phyloP scores from a whole-genome alignment of 306 rosid species.

The Castanopsis chinensis region DNA sequence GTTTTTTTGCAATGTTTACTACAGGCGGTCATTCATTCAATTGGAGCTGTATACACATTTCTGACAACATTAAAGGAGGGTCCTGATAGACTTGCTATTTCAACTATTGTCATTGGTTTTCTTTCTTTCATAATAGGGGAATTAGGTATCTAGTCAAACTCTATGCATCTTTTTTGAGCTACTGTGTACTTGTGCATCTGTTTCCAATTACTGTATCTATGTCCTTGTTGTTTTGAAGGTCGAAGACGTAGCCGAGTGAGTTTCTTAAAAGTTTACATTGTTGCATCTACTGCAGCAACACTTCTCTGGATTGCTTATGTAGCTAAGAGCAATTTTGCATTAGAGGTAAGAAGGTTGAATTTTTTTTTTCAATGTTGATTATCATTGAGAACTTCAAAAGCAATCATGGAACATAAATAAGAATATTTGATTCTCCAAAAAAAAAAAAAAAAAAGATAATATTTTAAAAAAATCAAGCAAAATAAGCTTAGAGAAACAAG shows the following conservation, averaged over 20 bases:
- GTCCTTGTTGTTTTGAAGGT: slow-evolving; percentile 46
- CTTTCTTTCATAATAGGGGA: slow-evolving; percentile 52
- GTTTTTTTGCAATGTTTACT: slow-evolving; percentile 7
- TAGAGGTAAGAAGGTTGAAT: slow-evolving; percentile 48
- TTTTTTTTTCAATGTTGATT: background rate
- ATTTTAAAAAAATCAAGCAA: too few relatives aligned
- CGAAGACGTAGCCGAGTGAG: slow-evolving; percentile 59
- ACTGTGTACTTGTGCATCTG: background rate
- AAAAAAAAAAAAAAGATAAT: background rate
- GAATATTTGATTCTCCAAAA: background rate
- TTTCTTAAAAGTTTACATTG: slow-evolving; percentile 53
- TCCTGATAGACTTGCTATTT: slow-evolving; percentile 43
- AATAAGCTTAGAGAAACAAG: background rate
- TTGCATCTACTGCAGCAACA: slow-evolving; percentile 39
- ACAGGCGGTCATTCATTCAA: slow-evolving; percentile 60
- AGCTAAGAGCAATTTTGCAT: slow-evolving; percentile 35
- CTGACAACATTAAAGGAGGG: slow-evolving; percentile 35
- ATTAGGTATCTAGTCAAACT: slow-evolving; percentile 45
- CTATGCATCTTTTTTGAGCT: background rate
- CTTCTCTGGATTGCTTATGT: slow-evolving; percentile 41
- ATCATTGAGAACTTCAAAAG: background rate
- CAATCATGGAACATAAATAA: background rate
- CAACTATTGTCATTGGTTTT: slow-evolving; percentile 43
- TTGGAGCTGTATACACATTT: slow-evolving; percentile 42
- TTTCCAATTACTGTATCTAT: background rate